phyloP scores from a whole-genome alignment of 805 yeast species.

The Citeromyces matritensis region DNA sequence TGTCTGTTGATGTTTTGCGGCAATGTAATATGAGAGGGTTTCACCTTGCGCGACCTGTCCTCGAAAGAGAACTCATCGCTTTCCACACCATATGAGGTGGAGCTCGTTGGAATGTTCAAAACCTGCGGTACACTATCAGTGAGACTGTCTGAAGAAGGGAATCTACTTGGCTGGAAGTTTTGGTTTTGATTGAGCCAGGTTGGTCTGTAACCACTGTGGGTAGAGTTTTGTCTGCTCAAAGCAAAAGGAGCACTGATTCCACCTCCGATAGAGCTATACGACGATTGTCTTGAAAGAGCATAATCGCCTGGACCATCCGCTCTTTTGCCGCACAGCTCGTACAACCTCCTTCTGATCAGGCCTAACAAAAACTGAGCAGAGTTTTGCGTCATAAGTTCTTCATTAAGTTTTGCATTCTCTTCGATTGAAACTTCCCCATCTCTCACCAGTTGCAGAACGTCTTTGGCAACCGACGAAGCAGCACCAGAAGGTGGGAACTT shows the following conservation, averaged over 20 bases:
- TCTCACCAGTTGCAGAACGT: slow-evolving; percentile 21
- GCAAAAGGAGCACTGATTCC: no score
- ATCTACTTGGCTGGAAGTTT: slow-evolving; percentile 12
- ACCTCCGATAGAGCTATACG: slow-evolving; percentile 6
- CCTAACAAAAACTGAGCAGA: slow-evolving; percentile 12
- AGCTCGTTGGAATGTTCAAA: no score
- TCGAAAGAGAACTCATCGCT: no score
- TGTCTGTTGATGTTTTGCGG: no score
- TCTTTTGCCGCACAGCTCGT: slow-evolving; percentile 13
- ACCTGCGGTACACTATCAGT: no score
- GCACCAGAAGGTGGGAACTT: slow-evolving; percentile 56
- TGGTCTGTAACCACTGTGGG: slow-evolving; percentile 9
- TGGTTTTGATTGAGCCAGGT: slow-evolving; percentile 19
- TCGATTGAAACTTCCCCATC: slow-evolving; percentile 10
- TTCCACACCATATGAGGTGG: no score
- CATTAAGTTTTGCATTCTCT: slow-evolving; percentile 8
- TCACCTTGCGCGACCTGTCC: no score
- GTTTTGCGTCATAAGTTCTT: slow-evolving; percentile 11
- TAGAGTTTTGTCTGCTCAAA: no score
- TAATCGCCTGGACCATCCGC: slow-evolving; percentile 5
- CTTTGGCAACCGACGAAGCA: slow-evolving; percentile 41
- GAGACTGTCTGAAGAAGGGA: slow-evolving; percentile 17
- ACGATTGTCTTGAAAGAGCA: slow-evolving; percentile 12
- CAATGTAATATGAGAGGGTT: no score
- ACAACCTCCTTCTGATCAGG: slow-evolving; percentile 15